Evolutionary conservation across 768 basidiomycete species (phyloP).

Genomic region (Collybia mongolica): DNA sequence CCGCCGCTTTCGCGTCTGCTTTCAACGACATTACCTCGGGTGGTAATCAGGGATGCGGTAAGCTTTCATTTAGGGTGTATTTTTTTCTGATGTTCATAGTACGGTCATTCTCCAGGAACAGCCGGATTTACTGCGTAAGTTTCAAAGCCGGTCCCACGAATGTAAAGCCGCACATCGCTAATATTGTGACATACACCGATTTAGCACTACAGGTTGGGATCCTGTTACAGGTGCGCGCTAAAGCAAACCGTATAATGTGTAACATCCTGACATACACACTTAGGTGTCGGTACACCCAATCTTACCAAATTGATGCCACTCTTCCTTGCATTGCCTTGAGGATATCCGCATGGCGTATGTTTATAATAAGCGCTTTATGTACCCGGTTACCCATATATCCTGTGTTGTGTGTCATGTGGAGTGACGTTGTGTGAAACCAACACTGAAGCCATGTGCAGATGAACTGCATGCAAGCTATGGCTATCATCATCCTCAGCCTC

Average conservation of each 20-base stretch:
- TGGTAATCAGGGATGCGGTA: slow-evolving; percentile 39
- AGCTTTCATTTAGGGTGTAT: slow-evolving; percentile 1
- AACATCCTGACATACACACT: not conserved
- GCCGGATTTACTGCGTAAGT: slow-evolving; percentile 33
- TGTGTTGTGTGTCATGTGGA: no score
- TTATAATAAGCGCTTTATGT: no score
- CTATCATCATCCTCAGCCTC: not conserved
- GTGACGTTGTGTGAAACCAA: no score
- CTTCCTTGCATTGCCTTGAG: slow-evolving; percentile 33
- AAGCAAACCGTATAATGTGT: not conserved
- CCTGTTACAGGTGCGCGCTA: slow-evolving; percentile 32
- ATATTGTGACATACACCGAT: slow-evolving; percentile 3
- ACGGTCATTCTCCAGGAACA: slow-evolving; percentile 20
- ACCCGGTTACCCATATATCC: no score
- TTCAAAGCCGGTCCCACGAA: not conserved
- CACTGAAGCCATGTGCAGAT: no score
- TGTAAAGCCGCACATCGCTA: not conserved
- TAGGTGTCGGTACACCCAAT: slow-evolving; percentile 38
- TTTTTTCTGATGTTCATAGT: not conserved
- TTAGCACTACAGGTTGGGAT: slow-evolving; percentile 38
- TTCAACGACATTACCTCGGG: slow-evolving; percentile 43
- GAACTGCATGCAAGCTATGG: no score
- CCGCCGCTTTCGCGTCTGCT: slow-evolving; percentile 24
- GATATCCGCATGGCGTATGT: not conserved
- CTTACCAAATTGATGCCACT: slow-evolving; percentile 27